Evolutionary conservation across 139 green algal species (phyloP), one percentile per base, ranked within the genome.

Genomic region (Micractinium sp.): DNA sequence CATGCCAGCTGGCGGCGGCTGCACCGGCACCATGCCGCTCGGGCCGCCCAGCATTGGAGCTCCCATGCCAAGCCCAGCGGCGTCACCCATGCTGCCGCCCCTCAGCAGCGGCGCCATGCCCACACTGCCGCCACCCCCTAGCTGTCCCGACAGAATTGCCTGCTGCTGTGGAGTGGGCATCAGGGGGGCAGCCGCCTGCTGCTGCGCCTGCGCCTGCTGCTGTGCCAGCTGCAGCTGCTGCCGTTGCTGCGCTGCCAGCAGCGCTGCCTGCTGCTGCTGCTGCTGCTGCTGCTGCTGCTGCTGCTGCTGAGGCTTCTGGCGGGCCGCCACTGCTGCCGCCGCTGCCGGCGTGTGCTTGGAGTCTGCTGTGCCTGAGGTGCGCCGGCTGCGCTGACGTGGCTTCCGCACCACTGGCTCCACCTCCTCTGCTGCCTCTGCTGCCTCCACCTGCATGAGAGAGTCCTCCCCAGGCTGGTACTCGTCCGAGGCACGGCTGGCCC

Each of bases 391-490:
- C 56, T 86, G 81, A 20, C 81, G 81, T 33, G 81, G 56, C 31
- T 63, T 69, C 56, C n/a, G n/a, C 60, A 3, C n/a, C 33, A n/a
- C 38, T 25, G 20, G 41, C 79, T 35, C 33, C 2, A 56, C 33
- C 56, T 25, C 81, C 14, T 66, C 81, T 75, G 41, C 56, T 75
- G 63, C 81, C 14, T 66, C 81, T 75, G 41, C 56, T 75, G 63
- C 63, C n/a, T 86, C 81, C n/a, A n/a, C 81, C n/a, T 74, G 25
- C 20, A 53, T 22, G 4, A 75, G n/a, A 0, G 81, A 74, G 27
- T 75, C 81, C n/a, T 74, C 81, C n/a, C 33, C 81, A 23, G n/a
- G 81, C 81, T 86, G 81, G 81, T 76, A 86, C 23, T 75, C 81
- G 2, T 25, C 47, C 20, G 81, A 86, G 3, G 29, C 81, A 18